Base-by-base conservation (phyloP, 257 asterid genomes). In the Capsicum pubescens region DNA sequence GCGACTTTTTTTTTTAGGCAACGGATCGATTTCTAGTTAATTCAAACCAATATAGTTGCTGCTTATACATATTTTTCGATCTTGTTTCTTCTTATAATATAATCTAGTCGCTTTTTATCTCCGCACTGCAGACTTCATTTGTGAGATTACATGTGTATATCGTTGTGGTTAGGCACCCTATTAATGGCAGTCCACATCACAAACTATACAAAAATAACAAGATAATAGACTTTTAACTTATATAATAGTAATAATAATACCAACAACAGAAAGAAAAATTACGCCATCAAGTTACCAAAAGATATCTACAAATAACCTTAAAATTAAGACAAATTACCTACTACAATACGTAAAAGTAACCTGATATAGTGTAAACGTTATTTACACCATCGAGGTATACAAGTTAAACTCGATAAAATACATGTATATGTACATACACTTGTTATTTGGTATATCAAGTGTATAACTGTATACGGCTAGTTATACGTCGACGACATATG, bases 401-500 rank as follows among this genome's bases (percentile, higher is more conserved):
- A 35, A 3, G 21, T 36, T 67, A 67, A 67, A 67, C 10, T 16
- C 11, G 7, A 36, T 12, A 39, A 59, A 15, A 69, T 69, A 69
- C 17, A 69, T 52, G 8, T 1, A 44, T 69, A 69, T 42, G 16
- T 69, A 69, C 39, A 44, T 46, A 17, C 17, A 6, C 12, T 6
- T 0, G 8, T 72, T 17, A 48, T 6, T 71, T 72, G 42, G 1
- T 50, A 56, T 90, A 90, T 92, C 88, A 91, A 86, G 92, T 84
- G 60, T 89, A 92, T 52, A 92, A 81, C 92, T 95, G 90, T 82
- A 92, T 87, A 17, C 97, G 94, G 59, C 84, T 94, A 48, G 94
- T 91, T 86, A 94, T 94, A 35, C 85, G 93, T 69, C 87, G 87
- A 67, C 97, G 94, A 86, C 98, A 94, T 39, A 94, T 90, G 35